Base-by-base conservation (phyloP, 2,329 filamentous ascomycete species). In the Cryphonectria japonica region DNA sequence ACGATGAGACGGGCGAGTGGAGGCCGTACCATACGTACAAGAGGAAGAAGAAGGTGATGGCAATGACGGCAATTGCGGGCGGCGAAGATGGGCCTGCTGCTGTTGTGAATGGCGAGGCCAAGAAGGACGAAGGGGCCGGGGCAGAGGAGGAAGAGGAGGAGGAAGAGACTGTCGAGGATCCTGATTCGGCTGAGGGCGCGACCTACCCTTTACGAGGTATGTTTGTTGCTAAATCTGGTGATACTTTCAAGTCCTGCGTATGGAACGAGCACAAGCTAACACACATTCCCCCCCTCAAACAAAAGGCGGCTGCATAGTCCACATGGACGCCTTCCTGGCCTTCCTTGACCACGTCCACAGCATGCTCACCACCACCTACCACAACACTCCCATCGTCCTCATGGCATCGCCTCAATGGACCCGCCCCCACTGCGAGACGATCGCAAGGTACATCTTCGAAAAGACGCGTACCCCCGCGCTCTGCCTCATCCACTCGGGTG, bases 371-470 rank as follows among this genome's bases (percentile, higher is more conserved):
- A 94, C 94, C 37, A 94, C 93, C 3, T 96, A 97, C 79, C 96
- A 98, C 83, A 98, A 98, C 83, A 98, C 95, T 0, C 95, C 96
- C 1, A 93, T 99, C 74, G 87, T 98, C 80, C 89, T 99, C 73
- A 92, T 98, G 81, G 89, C 92, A 9, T 93, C 97, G 76, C 95
- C 96, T 4, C 91, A 91, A 75, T 99, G 96, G 95, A 94, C 94
- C 4, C 89, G 92, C 11, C 91, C 92, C 73, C 94, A 98, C 80
- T 92, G 92, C 79, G 95, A 98, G 82, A 88, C 88, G 54, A 91
- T 99, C 75, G 93, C 95, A 19, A 93, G 96, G 74, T 99, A 97
- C 84, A 89, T 98, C 74, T 99, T 99, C 78, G 96, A 99, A 82
- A 97, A 96, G 82, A 97, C 97, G 79, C 96, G 95, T 83, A 96